Evolutionary conservation across 257 asterid species (phyloP).

Genomic region (Solanum commersonii): DNA sequence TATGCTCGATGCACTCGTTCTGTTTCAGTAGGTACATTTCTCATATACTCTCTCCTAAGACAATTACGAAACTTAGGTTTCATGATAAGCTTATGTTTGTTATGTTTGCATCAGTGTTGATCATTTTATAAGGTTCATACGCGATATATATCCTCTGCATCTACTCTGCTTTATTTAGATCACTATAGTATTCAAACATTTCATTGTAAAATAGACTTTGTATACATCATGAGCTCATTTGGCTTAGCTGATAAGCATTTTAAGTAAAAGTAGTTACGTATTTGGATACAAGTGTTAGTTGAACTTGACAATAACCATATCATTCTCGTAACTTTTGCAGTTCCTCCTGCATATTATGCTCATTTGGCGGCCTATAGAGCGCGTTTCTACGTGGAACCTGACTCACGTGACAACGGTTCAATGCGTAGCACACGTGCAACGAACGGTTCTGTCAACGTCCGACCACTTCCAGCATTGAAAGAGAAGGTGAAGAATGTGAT

Average conservation of each 20-base stretch:
- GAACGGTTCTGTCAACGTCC: constrained; percentile 54
- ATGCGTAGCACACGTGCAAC: constrained; percentile 26
- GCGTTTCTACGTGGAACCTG: constrained; percentile 86
- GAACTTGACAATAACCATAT: not conserved
- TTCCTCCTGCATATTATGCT: constrained; percentile 96
- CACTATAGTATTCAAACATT: not conserved
- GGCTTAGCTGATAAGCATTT: not conserved
- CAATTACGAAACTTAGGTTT: not conserved
- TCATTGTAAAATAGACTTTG: not conserved
- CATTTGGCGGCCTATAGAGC: constrained; percentile 95
- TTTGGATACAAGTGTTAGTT: not conserved
- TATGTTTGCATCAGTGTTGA: not conserved
- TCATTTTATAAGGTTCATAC: not conserved
- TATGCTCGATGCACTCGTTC: constrained; percentile 97
- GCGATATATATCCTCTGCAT: not conserved
- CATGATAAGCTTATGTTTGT: not conserved
- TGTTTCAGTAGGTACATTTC: constrained; percentile 75
- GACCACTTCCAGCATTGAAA: constrained; percentile 83
- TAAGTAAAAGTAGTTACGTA: not conserved
- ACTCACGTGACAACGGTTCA: constrained; percentile 34
- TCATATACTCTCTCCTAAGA: not conserved
- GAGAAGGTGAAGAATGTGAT: constrained; percentile 94
- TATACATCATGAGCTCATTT: not conserved
- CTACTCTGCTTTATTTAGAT: not conserved
- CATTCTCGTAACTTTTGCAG: constrained; percentile 16